These are phyloP conservation scores for Irpex rosettiformis DNA, from an alignment of 1,284 basidiomycete genomes.

Conservation along the genomic window DNA sequence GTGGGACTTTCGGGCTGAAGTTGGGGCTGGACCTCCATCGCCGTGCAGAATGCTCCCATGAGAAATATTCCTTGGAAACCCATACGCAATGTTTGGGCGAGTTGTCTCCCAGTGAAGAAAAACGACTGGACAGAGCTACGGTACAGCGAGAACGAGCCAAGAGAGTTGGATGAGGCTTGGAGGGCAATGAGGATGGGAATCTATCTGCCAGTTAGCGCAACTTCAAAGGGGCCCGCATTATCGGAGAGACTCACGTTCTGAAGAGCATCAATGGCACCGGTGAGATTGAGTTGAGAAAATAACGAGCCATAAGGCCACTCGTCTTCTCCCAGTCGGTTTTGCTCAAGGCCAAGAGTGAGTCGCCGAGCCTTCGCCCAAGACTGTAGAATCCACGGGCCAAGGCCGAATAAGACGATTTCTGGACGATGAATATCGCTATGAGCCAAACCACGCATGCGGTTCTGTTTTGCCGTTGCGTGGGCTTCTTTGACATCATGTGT, in stretches of 20 bases:
- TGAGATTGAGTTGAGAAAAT: constrained; percentile 54
- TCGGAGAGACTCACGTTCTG: constrained; percentile 54
- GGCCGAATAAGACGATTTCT: constrained; percentile 76
- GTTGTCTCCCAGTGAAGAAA: constrained; percentile 55
- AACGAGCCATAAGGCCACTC: constrained; percentile 24
- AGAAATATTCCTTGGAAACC: constrained; percentile 78
- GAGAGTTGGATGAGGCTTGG: constrained; percentile 64
- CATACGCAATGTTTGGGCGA: constrained; percentile 61
- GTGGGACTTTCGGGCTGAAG: constrained; percentile 54
- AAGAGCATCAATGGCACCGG: constrained; percentile 57
- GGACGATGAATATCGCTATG: constrained; percentile 67
- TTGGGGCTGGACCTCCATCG: constrained; percentile 63
- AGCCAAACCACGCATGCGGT: constrained; percentile 67
- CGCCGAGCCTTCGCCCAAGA: constrained; percentile 67
- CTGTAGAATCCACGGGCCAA: constrained; percentile 77
- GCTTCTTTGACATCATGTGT: constrained; percentile 44
- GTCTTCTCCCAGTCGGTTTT: constrained; percentile 23
- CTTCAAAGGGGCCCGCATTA: constrained; percentile 2
- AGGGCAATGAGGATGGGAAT: constrained; percentile 69
- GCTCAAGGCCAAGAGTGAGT: constrained; percentile 53
- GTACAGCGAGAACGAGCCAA: constrained; percentile 76
- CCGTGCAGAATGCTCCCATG: constrained; percentile 78
- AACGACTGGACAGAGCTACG: constrained; percentile 72
- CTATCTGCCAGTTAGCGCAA: constrained; percentile 32
- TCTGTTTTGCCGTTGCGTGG: constrained; percentile 62